Percentiles rank a stretch among this genome's conserved stretches.
Conservation (phyloP, 495 filamentous ascomycete species). For the Aspergillus carlsbadensis region DNA sequence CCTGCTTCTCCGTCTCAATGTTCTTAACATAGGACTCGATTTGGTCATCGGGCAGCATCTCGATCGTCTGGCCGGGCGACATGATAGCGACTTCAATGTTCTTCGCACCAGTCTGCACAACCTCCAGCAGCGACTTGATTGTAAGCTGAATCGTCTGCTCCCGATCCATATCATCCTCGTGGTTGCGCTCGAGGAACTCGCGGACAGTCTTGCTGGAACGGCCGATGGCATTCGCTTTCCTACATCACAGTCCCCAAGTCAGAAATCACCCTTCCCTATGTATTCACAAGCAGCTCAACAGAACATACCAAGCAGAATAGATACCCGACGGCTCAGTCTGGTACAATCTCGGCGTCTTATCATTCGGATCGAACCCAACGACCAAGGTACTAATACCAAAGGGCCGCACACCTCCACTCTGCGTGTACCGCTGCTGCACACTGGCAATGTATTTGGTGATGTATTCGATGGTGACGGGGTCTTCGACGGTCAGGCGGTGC, state of each 20-base stretch:
- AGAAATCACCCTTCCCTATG: background rate
- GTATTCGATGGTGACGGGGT: constrained; percentile 96
- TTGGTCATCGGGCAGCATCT: constrained; percentile 93
- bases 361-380: constrained; percentile 93
- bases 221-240: constrained; percentile 99
- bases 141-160: constrained; percentile 96
- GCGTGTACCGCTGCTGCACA: constrained; percentile 97
- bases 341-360: constrained; percentile 81
- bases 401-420: constrained; percentile 93
- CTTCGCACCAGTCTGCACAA: constrained; percentile 98
- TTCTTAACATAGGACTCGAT: constrained; percentile 96
- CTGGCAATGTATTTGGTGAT: constrained; percentile 98
- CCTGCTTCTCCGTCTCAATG: constrained; percentile 98
- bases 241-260: constrained; percentile 32
- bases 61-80: constrained; percentile 86
- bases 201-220: constrained; percentile 97
- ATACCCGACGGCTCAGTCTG: constrained; percentile 98
- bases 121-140: constrained; percentile 95
- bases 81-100: constrained; percentile 99
- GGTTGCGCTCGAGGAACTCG: constrained; percentile 96
- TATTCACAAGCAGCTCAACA: background rate
- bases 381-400: constrained; percentile 98
- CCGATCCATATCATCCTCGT: constrained; percentile 94
- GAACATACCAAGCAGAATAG: constrained; percentile 88
- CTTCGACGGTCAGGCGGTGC: constrained; percentile 96